Base-by-base conservation (phyloP, 495 filamentous ascomycete genomes). In the Massariosphaeria phaeospora region DNA sequence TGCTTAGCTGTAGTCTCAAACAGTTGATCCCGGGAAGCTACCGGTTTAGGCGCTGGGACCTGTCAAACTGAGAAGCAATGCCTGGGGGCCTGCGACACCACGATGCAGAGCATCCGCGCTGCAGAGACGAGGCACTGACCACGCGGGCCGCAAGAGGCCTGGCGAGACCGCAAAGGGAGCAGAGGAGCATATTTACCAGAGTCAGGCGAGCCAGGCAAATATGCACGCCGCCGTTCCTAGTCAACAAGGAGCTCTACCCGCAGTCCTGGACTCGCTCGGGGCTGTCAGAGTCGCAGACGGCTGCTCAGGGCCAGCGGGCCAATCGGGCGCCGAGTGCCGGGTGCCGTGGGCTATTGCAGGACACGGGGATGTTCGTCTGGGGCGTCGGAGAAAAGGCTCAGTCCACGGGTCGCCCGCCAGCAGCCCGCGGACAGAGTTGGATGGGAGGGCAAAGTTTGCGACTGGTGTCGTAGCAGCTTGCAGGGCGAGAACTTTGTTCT, bases 401-500 rank as follows among this genome's bases (percentile, higher is more conserved):
- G 29, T 45, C 29, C 15, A 33, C 42, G 33, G 43, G 29, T 45
- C 29, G 23, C 43, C 42, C 43, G 43, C 44, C 10, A 62, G 58
- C 52, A 58, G 43, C 40, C 44, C 48, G 38, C 42, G 48, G 25
- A 34, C 20, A 31, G 43, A 53, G n/a, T n/a, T n/a, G n/a, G n/a
- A n/a, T n/a, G n/a, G n/a, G n/a, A n/a, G 36, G 52, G 31, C 43
- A 59, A 39, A 59, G 49, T 51, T 59, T 59, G 58, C 58, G 58
- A 62, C 58, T 49, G 48, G 47, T 52, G 58, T 52, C 30, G 58
- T 62, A 41, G 42, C 58, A 62, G 47, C 48, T 57, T 40, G 58
- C 43, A 58, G 29, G 54, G 24, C 53, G 33, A 52, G 57, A 62
- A 61, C 48, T 62, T 57, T 62, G 59, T 62, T 61, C 48, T n/a